Conservation (phyloP, 2,329 filamentous ascomycete species). For the Penicillium digitatum region DNA sequence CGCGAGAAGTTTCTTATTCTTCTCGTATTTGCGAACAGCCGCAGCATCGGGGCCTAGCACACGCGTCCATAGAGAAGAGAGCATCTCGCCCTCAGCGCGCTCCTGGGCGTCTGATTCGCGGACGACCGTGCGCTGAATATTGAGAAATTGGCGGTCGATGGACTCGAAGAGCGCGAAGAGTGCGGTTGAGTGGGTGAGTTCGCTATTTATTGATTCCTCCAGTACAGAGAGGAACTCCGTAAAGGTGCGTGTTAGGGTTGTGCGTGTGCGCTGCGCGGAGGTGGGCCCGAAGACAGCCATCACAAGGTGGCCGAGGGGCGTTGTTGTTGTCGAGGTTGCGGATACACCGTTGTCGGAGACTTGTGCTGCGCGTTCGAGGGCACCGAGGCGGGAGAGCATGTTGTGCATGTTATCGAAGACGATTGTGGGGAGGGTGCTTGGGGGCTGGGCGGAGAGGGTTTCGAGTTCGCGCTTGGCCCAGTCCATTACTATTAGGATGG, state of each 20-base stretch:
- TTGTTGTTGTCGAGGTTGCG: conserved; percentile 54
- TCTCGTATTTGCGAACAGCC: conserved; percentile 83
- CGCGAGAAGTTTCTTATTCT: conserved; percentile 74
- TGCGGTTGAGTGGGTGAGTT: conserved; percentile 73
- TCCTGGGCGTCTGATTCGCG: conserved; percentile 81
- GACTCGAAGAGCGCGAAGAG: conserved; percentile 88
- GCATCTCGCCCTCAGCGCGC: conserved; percentile 71
- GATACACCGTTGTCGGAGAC: conserved; percentile 17
- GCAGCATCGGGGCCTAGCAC: conserved; percentile 72
- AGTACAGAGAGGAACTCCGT: conserved; percentile 81
- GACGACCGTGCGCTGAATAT: conserved; percentile 77
- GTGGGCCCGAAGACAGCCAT: conserved; percentile 75
- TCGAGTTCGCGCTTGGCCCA: conserved; percentile 85
- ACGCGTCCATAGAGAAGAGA: conserved; percentile 79
- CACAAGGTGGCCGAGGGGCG: conserved; percentile 59
- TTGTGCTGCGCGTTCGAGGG: conserved; percentile 36
- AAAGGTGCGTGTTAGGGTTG: conserved; percentile 80
- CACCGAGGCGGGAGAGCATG: conserved; percentile 58
- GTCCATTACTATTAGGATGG: conserved; percentile 91
- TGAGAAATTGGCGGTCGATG: conserved; percentile 86
- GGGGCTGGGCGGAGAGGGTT: conserved; percentile 60
- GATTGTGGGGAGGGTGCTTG: conserved; percentile 61
- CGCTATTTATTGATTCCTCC: conserved; percentile 81
- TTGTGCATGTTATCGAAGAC: conserved; percentile 81
- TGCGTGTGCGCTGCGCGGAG: conserved; percentile 72